A percentile compares a stretch with the other conserved stretches of the same genome.
Evolutionary conservation across 495 filamentous ascomycete genomes (phyloP).

Genomic region (Staphylotrichum longicolle): DNA sequence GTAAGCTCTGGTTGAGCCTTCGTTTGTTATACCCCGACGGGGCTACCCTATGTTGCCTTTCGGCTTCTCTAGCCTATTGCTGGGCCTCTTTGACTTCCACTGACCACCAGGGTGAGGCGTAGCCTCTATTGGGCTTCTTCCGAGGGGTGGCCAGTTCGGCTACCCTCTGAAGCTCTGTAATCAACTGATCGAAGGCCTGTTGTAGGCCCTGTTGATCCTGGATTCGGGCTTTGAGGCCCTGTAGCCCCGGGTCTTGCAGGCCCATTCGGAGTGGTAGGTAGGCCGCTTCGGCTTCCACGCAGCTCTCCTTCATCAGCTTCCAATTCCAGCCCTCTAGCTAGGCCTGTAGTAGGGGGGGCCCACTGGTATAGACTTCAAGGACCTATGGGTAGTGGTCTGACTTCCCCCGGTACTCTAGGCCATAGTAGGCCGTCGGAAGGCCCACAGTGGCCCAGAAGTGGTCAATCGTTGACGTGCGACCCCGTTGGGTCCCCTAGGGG

Average conservation of each 20-base stretch:
- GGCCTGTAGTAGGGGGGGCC: too few relatives aligned
- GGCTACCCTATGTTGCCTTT: slow-evolving; percentile 1
- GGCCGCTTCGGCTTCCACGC: too few relatives aligned
- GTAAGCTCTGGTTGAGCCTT: slow-evolving; percentile 4
- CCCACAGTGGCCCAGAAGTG: neutral
- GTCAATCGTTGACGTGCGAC: slow-evolving; percentile 3
- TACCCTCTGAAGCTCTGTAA: neutral
- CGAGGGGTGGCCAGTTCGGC: neutral
- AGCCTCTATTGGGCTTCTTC: slow-evolving; percentile 1
- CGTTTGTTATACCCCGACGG: slow-evolving; percentile 1
- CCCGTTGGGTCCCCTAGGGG: neutral
- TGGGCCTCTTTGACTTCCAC: slow-evolving; percentile 2
- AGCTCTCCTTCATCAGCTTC: too few relatives aligned
- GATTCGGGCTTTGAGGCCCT: too few relatives aligned
- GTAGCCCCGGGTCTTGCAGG: too few relatives aligned
- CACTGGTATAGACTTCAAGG: neutral
- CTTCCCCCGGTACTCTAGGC: slow-evolving; percentile 1
- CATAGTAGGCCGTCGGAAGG: neutral
- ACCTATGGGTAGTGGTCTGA: slow-evolving; percentile 15
- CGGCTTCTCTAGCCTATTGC: slow-evolving; percentile 5
- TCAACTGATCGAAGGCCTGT: neutral
- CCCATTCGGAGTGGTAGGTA: too few relatives aligned
- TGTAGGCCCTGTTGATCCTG: too few relatives aligned
- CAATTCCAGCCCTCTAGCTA: too few relatives aligned
- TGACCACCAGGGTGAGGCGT: slow-evolving; percentile 10